Evolutionary conservation across 495 filamentous ascomycete genomes (phyloP).

Genomic region (Amorphotheca resinae): DNA sequence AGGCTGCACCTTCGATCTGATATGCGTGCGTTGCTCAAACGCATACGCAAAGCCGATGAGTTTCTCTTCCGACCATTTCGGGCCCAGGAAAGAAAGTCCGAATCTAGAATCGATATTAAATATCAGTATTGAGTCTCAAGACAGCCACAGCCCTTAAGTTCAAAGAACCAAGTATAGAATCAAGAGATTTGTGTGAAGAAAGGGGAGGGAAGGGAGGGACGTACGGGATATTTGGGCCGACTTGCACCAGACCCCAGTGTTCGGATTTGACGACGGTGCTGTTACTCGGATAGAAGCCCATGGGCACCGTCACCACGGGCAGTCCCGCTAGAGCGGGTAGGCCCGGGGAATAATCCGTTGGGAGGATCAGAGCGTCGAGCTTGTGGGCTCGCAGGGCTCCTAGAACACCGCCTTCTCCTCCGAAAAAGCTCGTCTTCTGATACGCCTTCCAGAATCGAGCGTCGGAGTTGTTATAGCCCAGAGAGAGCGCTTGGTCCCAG

Average conservation of each 20-base stretch:
- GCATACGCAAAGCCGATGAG: conserved; percentile 56
- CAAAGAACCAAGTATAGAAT: not conserved
- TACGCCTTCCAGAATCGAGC: conserved; percentile 30
- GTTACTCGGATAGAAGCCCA: conserved; percentile 27
- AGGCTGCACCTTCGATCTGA: conserved; percentile 8
- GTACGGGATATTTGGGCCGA: conserved; percentile 21
- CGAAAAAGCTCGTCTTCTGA: conserved; percentile 23
- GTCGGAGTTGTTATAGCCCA: conserved; percentile 29
- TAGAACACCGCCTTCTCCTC: conserved; percentile 22
- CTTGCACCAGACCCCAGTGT: conserved; percentile 12
- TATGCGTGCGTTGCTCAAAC: conserved; percentile 49
- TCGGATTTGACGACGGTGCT: conserved; percentile 8
- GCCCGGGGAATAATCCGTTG: conserved; percentile 21
- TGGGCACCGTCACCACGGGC: conserved; percentile 31
- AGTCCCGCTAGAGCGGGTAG: conserved; percentile 24
- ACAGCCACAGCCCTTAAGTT: no score
- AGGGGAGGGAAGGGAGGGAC: not conserved
- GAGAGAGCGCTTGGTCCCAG: conserved; percentile 26
- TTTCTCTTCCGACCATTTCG: conserved; percentile 38
- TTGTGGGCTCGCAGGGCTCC: conserved; percentile 25
- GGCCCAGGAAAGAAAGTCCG: conserved; percentile 46
- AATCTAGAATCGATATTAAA: no score
- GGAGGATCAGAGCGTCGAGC: conserved; percentile 32
- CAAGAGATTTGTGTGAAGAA: no score
- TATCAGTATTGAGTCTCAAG: not conserved